Evolutionary conservation across 2,329 filamentous ascomycete genomes (phyloP).

Genomic region (Colletotrichum sp.): DNA sequence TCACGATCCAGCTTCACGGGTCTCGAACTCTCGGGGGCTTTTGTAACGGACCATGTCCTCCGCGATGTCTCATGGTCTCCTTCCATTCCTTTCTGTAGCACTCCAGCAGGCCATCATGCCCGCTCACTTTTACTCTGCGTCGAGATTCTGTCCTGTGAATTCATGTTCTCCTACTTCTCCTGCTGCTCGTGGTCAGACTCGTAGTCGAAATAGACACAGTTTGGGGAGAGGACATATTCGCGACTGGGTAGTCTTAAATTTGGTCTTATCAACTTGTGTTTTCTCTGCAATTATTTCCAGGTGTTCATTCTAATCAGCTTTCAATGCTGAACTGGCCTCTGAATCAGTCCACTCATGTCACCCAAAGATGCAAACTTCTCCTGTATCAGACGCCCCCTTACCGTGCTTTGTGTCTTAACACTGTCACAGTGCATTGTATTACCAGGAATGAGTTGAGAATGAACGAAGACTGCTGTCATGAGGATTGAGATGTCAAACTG

Average conservation of each 20-base stretch:
- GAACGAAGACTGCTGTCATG: too few species aligned
- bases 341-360: accelerated
- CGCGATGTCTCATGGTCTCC: not conserved
- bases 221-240: not conserved
- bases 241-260: accelerated
- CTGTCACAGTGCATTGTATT: not conserved
- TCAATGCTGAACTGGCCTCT: not conserved
- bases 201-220: not conserved
- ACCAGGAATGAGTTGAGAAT: too few species aligned
- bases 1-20: not conserved
- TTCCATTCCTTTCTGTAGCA: not conserved
- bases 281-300: not conserved
- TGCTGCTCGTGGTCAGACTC: not conserved
- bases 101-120: not conserved
- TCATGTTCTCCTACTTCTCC: not conserved
- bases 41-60: not conserved
- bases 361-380: not conserved
- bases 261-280: not conserved
- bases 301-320: too few species aligned
- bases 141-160: not conserved
- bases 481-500: not conserved
- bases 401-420: not conserved
- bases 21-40: not conserved
- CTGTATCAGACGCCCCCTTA: not conserved
- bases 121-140: not conserved